Evolutionary conservation across 83 land plant genomes (phyloP).

Genomic region (Picea abies): DNA sequence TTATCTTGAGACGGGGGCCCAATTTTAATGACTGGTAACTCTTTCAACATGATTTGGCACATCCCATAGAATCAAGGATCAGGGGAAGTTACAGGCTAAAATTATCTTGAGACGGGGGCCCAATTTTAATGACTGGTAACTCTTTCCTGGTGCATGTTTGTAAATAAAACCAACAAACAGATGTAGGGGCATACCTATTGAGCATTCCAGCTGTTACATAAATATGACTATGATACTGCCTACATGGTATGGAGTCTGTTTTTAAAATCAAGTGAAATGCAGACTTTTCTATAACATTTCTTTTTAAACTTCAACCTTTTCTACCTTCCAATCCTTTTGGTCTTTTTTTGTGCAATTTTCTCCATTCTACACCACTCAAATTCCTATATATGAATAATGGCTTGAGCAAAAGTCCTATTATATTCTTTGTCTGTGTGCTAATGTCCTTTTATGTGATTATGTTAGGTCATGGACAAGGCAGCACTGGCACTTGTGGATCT

Average conservation of each 20-base stretch:
- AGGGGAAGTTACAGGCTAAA: no score
- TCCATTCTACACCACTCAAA: neutral
- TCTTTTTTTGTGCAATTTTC: neutral
- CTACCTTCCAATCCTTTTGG: neutral
- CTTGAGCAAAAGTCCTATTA: neutral
- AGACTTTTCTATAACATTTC: neutral
- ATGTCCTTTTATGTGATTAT: neutral
- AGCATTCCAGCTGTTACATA: neutral
- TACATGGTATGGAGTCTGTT: neutral
- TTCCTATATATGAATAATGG: neutral
- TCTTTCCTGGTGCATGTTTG: neutral
- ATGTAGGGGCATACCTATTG: neutral
- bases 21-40: neutral
- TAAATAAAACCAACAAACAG: neutral
- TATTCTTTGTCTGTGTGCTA: neutral
- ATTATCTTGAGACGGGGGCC: neutral
- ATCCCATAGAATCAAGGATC: no score
- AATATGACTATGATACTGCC: constrained; percentile 3
- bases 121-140: neutral
- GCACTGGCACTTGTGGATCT: constrained; percentile 59
- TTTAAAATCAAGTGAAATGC: neutral
- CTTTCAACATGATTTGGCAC: neutral
- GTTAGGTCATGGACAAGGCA: constrained; percentile 68
- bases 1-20: neutral
- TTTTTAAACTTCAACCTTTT: neutral